phyloP scores from a whole-genome alignment of 1,284 basidiomycete genomes.

The Neonothopanus nambi region DNA sequence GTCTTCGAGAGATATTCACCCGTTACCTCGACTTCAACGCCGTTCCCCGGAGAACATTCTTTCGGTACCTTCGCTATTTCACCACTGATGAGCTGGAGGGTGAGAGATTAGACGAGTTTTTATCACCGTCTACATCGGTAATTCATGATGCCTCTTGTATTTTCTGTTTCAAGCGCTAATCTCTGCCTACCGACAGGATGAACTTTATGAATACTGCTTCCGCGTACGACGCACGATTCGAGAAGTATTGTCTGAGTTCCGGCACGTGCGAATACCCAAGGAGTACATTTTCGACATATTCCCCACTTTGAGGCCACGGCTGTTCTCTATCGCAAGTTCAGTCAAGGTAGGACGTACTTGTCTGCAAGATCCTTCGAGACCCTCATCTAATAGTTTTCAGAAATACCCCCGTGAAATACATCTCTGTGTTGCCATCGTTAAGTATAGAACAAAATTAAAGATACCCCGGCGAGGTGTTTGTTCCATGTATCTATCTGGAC shows the following conservation, averaged over 20 bases:
- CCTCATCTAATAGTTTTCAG: constrained; percentile 35
- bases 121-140: constrained; percentile 72
- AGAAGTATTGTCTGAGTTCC: constrained; percentile 89
- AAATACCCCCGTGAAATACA: constrained; percentile 71
- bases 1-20: constrained; percentile 74
- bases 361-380: neutral
- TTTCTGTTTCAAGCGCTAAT: constrained; percentile 19
- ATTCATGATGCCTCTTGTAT: constrained; percentile 22
- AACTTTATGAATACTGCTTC: constrained; percentile 88
- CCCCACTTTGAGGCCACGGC: constrained; percentile 79
- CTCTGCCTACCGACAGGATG: constrained; percentile 63
- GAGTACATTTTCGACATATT: constrained; percentile 88
- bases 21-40: constrained; percentile 82
- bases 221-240: constrained; percentile 79
- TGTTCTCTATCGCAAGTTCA: constrained; percentile 93
- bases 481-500: constrained; percentile 73
- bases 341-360: constrained; percentile 45
- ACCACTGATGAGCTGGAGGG: constrained; percentile 74
- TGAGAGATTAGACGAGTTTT: constrained; percentile 87
- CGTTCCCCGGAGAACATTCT: constrained; percentile 84
- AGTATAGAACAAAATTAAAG: constrained; percentile 85
- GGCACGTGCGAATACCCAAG: constrained; percentile 68
- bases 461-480: constrained; percentile 84
- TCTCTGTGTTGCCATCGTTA: constrained; percentile 88
- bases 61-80: constrained; percentile 77